Percentiles rank a stretch among this genome's conserved stretches.
Conservation (phyloP, 352 stramenopile species). For the Pythium phragmiticola region DNA sequence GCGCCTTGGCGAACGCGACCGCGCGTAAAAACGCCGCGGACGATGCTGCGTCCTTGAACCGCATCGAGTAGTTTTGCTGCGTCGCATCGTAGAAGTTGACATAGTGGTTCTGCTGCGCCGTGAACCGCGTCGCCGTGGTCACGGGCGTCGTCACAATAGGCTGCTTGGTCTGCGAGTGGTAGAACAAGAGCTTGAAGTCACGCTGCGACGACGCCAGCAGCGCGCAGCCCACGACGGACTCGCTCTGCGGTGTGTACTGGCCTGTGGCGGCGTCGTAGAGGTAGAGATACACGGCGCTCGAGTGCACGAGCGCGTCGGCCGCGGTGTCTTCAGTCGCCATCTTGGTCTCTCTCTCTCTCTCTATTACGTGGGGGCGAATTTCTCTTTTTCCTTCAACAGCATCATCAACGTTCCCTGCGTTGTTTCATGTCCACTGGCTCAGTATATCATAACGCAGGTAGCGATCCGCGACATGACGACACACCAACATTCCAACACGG, state of each 20-base stretch:
- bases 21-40: constrained; percentile 46
- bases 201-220: constrained; percentile 33
- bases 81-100: constrained; percentile 60
- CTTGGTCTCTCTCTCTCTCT: not conserved
- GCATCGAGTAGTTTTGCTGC: constrained; percentile 72
- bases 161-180: constrained; percentile 63
- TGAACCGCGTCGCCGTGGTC: constrained; percentile 39
- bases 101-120: constrained; percentile 72
- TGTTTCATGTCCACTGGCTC: not conserved
- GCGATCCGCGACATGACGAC: not conserved
- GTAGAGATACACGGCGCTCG: constrained; percentile 72
- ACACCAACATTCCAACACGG: not conserved
- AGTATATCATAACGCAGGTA: constrained; percentile 1
- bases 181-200: constrained; percentile 63
- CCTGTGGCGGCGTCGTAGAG: constrained; percentile 50
- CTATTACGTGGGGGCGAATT: not conserved
- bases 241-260: constrained; percentile 54
- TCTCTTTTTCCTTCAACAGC: constrained; percentile 13
- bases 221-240: constrained; percentile 61
- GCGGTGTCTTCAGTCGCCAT: constrained; percentile 11
- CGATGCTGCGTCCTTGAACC: constrained; percentile 53
- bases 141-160: constrained; percentile 52
- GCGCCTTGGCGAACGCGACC: constrained; percentile 52
- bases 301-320: constrained; percentile 58
- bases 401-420: constrained; percentile 1